These are phyloP conservation scores for Chlamydomonas eustigma DNA, from an alignment of 139 green algal species.

Conservation along the genomic window DNA sequence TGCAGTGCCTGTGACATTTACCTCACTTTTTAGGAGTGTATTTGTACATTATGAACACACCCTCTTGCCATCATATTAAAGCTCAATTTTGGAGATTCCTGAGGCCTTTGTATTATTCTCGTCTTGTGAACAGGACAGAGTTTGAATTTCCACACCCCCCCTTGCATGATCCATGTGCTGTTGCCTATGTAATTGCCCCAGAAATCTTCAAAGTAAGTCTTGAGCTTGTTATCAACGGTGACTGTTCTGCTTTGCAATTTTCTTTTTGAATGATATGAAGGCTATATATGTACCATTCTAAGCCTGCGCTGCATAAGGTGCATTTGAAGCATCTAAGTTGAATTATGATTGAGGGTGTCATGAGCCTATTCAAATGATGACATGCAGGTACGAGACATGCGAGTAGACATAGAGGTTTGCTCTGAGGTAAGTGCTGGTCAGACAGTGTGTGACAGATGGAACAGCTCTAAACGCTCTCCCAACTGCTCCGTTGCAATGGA, in stretches of 20 bases:
- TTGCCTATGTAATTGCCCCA: conserved; percentile 75
- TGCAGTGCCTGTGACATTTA: background rate
- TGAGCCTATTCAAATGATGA: too few species aligned
- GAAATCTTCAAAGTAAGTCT: conserved; percentile 68
- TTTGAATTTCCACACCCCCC: conserved; percentile 84
- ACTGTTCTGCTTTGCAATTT: too few species aligned
- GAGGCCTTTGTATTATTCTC: too few species aligned
- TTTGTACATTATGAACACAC: too few species aligned
- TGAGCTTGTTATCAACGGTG: too few species aligned
- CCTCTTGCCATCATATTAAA: too few species aligned
- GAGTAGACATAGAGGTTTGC: conserved; percentile 45
- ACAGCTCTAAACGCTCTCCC: conserved; percentile 32
- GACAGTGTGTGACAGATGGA: conserved; percentile 82
- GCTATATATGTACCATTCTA: too few species aligned
- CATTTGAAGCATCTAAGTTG: too few species aligned
- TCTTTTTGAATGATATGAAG: too few species aligned
- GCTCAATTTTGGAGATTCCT: too few species aligned
- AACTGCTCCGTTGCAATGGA: conserved; percentile 64
- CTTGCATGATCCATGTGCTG: conserved; percentile 90
- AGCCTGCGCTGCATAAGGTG: too few species aligned
- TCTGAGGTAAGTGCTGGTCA: conserved; percentile 65
- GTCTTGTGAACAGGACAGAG: conserved; percentile 39
- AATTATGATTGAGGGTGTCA: too few species aligned
- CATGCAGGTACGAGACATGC: conserved; percentile 15
- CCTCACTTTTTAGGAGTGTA: background rate